Evolutionary conservation across 1,284 basidiomycete species (phyloP).

Genomic region (Cystobasidium pallidum): DNA sequence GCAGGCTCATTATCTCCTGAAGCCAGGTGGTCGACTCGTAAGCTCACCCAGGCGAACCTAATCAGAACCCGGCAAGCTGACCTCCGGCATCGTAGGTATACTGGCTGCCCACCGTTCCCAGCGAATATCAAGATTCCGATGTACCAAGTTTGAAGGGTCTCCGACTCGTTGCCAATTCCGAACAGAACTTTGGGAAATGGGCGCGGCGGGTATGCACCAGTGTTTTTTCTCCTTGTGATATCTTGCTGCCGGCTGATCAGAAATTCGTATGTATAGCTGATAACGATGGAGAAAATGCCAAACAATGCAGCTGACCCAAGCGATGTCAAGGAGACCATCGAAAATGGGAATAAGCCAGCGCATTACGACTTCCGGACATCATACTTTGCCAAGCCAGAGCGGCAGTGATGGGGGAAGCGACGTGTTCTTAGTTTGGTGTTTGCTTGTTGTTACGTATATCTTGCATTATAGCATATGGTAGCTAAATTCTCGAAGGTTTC

Average conservation of each 20-base stretch:
- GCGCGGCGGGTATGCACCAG: constrained; percentile 74
- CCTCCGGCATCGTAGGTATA: constrained; percentile 47
- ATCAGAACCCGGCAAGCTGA: too few species aligned
- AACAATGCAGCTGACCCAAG: background rate
- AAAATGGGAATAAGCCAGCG: constrained; percentile 38
- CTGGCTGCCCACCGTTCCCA: constrained; percentile 80
- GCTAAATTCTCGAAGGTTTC: background rate
- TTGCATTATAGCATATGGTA: background rate
- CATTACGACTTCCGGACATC: constrained; percentile 49
- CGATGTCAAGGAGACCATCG: background rate
- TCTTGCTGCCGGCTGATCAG: background rate
- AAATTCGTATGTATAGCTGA: constrained; percentile 64
- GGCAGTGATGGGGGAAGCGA: background rate
- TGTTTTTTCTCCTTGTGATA: background rate
- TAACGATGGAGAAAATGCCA: constrained; percentile 80
- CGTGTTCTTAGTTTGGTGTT: background rate
- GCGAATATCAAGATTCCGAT: constrained; percentile 85
- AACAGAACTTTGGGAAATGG: constrained; percentile 96
- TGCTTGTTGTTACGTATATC: constrained; percentile 1
- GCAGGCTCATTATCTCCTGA: constrained; percentile 80
- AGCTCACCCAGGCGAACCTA: too few species aligned
- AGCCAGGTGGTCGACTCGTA: constrained; percentile 83
- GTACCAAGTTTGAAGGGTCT: constrained; percentile 77
- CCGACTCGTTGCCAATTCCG: constrained; percentile 81
- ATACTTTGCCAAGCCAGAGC: constrained; percentile 46